Percentiles rank a stretch among this genome's conserved stretches.
Evolutionary conservation across 805 yeast genomes (phyloP).

Genomic region (Yarrowia phangngaensis): DNA sequence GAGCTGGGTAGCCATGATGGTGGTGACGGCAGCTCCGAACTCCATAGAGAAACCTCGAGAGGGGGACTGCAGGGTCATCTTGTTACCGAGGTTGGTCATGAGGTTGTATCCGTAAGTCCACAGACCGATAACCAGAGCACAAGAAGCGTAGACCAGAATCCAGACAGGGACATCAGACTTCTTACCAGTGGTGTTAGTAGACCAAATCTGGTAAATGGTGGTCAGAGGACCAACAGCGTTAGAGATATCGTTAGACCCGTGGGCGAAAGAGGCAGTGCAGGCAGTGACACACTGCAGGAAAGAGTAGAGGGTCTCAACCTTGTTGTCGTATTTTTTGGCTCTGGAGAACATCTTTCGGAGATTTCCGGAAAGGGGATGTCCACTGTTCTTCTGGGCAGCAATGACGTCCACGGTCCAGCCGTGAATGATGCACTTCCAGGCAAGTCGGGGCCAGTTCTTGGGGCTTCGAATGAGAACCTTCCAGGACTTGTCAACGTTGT

Average conservation of each 20-base stretch:
- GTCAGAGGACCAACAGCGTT: conserved; percentile 76
- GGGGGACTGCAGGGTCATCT: conserved; percentile 70
- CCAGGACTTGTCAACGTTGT: conserved; percentile 28
- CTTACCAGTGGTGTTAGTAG: conserved; percentile 44
- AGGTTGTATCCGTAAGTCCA: conserved; percentile 72
- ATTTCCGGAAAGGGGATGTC: conserved; percentile 46
- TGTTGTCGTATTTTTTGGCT: conserved; percentile 66
- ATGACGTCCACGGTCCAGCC: conserved; percentile 67
- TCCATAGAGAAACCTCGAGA: conserved; percentile 74
- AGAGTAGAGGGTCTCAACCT: conserved; percentile 64
- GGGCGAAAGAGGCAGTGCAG: conserved; percentile 75
- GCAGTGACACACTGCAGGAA: conserved; percentile 70
- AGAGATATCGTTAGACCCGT: conserved; percentile 76
- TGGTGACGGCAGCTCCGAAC: conserved; percentile 72
- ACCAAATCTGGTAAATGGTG: conserved; percentile 61
- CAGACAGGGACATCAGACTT: conserved; percentile 65
- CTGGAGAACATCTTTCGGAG: conserved; percentile 51
- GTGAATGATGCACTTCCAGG: conserved; percentile 50
- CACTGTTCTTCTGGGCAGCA: conserved; percentile 33
- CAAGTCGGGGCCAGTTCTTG: conserved; percentile 53
- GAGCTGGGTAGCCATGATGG: conserved; percentile 70
- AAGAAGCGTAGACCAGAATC: conserved; percentile 67
- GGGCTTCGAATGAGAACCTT: conserved; percentile 39
- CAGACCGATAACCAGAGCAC: conserved; percentile 59
- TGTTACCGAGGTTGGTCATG: conserved; percentile 69